phyloP scores from a whole-genome alignment of 352 stramenopile species.

The Pythium chondricola region DNA sequence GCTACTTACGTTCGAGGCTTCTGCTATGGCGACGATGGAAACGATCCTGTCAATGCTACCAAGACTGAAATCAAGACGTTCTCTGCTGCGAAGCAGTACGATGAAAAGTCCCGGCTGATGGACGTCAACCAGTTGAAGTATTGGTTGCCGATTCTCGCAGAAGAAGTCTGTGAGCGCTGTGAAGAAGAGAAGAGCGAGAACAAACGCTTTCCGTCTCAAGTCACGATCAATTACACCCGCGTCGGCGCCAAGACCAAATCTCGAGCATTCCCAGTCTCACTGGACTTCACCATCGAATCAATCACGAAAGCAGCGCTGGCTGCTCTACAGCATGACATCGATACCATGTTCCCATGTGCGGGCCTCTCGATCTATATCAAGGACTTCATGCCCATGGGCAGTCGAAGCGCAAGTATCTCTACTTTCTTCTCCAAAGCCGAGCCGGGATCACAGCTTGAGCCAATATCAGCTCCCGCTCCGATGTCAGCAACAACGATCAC shows the following conservation, averaged over 20 bases:
- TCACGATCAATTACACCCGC: conserved; percentile 48
- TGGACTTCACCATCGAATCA: conserved; percentile 50
- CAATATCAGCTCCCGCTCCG: not conserved
- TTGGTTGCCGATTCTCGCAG: conserved; percentile 63
- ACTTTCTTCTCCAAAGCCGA: conserved; percentile 55
- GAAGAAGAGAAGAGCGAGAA: conserved; percentile 76
- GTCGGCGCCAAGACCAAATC: conserved; percentile 44
- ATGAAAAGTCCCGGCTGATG: conserved; percentile 48
- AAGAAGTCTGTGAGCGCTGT: conserved; percentile 73
- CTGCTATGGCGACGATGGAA: conserved; percentile 56
- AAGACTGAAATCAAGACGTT: conserved; percentile 66
- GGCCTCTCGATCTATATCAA: conserved; percentile 55
- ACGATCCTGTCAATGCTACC: conserved; percentile 66
- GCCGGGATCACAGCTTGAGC: conserved; percentile 1
- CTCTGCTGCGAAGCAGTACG: conserved; percentile 73
- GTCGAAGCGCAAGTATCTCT: conserved; percentile 43
- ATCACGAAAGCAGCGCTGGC: conserved; percentile 46
- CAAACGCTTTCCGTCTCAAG: conserved; percentile 62
- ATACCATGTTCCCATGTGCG: conserved; percentile 53
- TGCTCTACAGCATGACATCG: conserved; percentile 42
- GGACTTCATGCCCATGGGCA: conserved; percentile 56
- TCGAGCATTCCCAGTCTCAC: conserved; percentile 41
- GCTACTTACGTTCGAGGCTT: conserved; percentile 47
- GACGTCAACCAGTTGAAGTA: conserved; percentile 59
- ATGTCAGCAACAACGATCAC: not conserved